Evolutionary conservation across 441 rosid species (phyloP).

Genomic region (Aquilaria agallochum): DNA sequence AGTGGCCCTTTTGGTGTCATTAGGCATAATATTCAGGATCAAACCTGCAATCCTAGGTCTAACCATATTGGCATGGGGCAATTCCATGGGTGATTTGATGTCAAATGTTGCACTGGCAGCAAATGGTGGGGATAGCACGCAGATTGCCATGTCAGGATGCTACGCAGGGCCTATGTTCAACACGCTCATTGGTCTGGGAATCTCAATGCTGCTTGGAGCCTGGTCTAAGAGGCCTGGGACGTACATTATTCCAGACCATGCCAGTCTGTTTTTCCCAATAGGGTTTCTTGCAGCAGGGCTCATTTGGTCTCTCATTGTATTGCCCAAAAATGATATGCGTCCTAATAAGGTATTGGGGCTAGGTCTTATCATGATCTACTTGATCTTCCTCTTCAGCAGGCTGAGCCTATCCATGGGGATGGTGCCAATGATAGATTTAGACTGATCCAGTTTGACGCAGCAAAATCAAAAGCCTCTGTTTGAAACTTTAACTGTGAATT

Average conservation of each 20-base stretch:
- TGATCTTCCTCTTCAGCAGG: slow-evolving; percentile 24
- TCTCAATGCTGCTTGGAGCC: slow-evolving; percentile 30
- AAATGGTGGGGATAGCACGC: slow-evolving; percentile 28
- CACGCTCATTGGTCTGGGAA: slow-evolving; percentile 31
- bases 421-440: slow-evolving; percentile 8
- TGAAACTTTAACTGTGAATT: too few species aligned
- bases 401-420: slow-evolving; percentile 22
- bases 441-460: not conserved
- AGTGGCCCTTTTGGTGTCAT: slow-evolving; percentile 29
- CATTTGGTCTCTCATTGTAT: slow-evolving; percentile 28
- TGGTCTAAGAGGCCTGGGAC: slow-evolving; percentile 23
- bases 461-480: not conserved
- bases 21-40: slow-evolving; percentile 29
- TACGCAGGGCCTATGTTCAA: slow-evolving; percentile 42
- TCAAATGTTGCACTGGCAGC: slow-evolving; percentile 31
- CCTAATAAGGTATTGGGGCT: slow-evolving; percentile 30
- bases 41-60: slow-evolving; percentile 32
- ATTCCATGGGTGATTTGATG: slow-evolving; percentile 39
- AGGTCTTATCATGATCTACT: slow-evolving; percentile 26
- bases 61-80: slow-evolving; percentile 40
- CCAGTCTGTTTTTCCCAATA: slow-evolving; percentile 24
- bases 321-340: slow-evolving; percentile 24
- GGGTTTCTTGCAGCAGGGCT: slow-evolving; percentile 30
- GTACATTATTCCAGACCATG: slow-evolving; percentile 18
- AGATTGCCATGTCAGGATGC: slow-evolving; percentile 42